These are phyloP conservation scores for Xylaria palmicola DNA, from an alignment of 495 filamentous ascomycete genomes.

Conservation along the genomic window DNA sequence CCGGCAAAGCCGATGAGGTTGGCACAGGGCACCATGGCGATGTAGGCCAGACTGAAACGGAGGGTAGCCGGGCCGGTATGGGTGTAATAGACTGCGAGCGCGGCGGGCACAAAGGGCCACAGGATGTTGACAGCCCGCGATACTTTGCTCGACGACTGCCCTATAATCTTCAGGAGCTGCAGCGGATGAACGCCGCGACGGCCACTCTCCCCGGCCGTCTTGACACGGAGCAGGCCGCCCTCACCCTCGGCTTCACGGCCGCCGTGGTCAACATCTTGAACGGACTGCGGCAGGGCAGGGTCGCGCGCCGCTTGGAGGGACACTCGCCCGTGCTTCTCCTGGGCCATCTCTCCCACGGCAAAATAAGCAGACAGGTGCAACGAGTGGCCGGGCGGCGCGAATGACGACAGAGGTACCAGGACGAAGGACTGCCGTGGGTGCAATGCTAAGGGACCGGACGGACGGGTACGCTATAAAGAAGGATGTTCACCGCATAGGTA, in stretches of 20 bases:
- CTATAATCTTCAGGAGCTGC: conserved; percentile 41
- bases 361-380: no score
- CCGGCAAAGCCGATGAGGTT: conserved; percentile 86
- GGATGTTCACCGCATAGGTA: no score
- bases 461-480: no score
- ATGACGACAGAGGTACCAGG: no score
- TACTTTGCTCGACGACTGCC: conserved; percentile 39
- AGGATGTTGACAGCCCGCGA: conserved; percentile 48
- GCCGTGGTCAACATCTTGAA: conserved; percentile 19
- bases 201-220: conserved; percentile 43
- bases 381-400: no score
- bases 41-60: conserved; percentile 45
- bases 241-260: neutral
- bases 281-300: conserved; percentile 20
- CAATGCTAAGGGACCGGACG: no score
- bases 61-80: conserved; percentile 54
- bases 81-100: conserved; percentile 46
- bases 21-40: conserved; percentile 80
- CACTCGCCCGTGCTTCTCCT: conserved; percentile 18
- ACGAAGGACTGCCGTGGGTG: no score
- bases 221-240: conserved; percentile 20
- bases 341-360: conserved; percentile 8
- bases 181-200: conserved; percentile 44
- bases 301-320: conserved; percentile 18
- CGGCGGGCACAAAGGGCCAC: conserved; percentile 55